These are phyloP conservation scores for Coniochaeta ligniaria DNA, from an alignment of 2,329 filamentous ascomycete genomes.

Conservation along the genomic window DNA sequence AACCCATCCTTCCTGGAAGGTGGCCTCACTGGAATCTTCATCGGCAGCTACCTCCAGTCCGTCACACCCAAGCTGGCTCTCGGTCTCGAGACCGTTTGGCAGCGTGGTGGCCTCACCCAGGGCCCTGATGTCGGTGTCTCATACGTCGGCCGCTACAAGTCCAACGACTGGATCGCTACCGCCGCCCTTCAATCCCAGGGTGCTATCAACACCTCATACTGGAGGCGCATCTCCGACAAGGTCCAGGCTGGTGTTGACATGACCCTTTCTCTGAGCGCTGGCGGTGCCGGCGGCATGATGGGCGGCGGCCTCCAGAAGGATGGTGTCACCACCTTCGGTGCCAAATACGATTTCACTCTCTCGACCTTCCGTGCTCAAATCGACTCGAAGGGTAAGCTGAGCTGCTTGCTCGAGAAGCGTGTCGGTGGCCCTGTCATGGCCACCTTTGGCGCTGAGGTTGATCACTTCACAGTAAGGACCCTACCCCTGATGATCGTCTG, in stretches of 20 bases:
- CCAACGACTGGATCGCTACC: constrained; percentile 85
- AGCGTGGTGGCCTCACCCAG: constrained; percentile 74
- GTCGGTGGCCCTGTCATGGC: constrained; percentile 87
- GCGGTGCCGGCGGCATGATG: constrained; percentile 61
- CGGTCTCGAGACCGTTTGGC: constrained; percentile 90
- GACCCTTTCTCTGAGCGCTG: constrained; percentile 71
- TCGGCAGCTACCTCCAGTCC: constrained; percentile 92
- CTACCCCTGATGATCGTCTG: background rate
- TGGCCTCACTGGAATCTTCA: constrained; percentile 87
- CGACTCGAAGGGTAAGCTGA: constrained; percentile 90
- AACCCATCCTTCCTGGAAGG: constrained; percentile 94
- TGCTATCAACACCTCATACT: constrained; percentile 85
- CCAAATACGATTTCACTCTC: constrained; percentile 97
- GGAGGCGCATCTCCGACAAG: constrained; percentile 86
- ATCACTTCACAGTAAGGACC: constrained; percentile 80
- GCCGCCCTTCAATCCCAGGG: constrained; percentile 86
- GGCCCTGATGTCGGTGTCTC: constrained; percentile 87
- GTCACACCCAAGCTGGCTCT: constrained; percentile 81
- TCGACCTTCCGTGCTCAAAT: constrained; percentile 94
- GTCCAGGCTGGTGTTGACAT: constrained; percentile 95
- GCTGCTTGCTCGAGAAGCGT: constrained; percentile 89
- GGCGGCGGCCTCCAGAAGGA: constrained; percentile 73
- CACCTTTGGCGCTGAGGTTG: constrained; percentile 93
- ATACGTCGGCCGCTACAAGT: constrained; percentile 88
- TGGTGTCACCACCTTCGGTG: constrained; percentile 82